These are phyloP conservation scores for Ligustrum vulgare DNA, from an alignment of 257 asterid genomes.

Conservation along the genomic window DNA sequence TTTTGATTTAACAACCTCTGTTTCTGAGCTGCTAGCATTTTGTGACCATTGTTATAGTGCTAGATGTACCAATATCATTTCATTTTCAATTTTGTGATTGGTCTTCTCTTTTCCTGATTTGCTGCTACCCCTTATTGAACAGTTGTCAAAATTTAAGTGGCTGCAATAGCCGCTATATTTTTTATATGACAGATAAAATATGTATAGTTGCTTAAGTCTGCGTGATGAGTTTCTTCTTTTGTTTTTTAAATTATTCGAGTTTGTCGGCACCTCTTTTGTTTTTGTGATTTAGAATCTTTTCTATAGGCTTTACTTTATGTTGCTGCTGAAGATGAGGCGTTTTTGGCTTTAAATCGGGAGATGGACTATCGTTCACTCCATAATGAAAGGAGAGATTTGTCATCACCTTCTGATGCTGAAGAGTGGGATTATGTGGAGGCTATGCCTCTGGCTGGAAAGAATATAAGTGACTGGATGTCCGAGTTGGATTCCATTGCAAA, in stretches of 20 bases:
- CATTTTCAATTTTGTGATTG: constrained; percentile 1
- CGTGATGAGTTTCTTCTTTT: not conserved
- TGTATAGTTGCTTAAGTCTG: not conserved
- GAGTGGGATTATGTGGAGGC: constrained; percentile 58
- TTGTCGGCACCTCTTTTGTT: not conserved
- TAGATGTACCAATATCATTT: not conserved
- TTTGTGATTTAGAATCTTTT: not conserved
- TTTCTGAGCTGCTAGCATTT: not conserved
- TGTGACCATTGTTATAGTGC: not conserved
- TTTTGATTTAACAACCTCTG: not conserved
- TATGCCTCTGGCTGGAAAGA: constrained; percentile 82
- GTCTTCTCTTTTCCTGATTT: not conserved
- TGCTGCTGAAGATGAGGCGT: constrained; percentile 90
- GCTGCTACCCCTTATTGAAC: not conserved
- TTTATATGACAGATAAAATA: not conserved
- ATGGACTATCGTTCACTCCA: constrained; percentile 56
- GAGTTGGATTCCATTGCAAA: constrained; percentile 78
- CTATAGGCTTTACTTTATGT: constrained; percentile 75
- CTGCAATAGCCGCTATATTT: not conserved
- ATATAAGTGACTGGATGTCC: constrained; percentile 62
- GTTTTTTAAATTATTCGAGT: constrained; percentile 3
- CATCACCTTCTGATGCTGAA: constrained; percentile 34
- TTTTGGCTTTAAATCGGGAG: constrained; percentile 67
- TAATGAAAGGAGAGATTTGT: constrained; percentile 52
- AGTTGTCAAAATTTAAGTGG: not conserved